Evolutionary conservation across 768 basidiomycete genomes (phyloP).

Genomic region (Lenzites betulinus): DNA sequence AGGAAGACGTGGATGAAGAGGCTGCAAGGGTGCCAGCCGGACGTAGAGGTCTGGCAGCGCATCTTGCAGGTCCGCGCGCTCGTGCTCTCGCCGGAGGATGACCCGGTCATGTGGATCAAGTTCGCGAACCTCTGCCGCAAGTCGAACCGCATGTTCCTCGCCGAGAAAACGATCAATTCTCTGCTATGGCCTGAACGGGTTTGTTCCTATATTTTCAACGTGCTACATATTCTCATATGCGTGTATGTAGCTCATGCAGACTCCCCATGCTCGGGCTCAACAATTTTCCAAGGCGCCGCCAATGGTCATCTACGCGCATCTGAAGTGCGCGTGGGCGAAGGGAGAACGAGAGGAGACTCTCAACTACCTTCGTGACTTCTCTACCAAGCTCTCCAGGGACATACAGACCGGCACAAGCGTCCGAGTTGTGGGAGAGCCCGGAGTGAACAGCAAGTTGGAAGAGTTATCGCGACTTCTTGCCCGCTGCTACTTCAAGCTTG

Average conservation of each 20-base stretch:
- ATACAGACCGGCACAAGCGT: conserved; percentile 48
- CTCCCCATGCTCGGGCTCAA: conserved; percentile 48
- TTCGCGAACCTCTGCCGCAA: conserved; percentile 98
- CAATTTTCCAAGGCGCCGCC: conserved; percentile 79
- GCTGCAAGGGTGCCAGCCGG: conserved; percentile 97
- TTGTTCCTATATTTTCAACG: conserved; percentile 22
- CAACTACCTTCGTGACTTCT: conserved; percentile 81
- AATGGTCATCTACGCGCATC: conserved; percentile 92
- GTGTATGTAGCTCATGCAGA: conserved; percentile 36
- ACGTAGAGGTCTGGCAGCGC: conserved; percentile 99
- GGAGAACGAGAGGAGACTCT: conserved; percentile 79
- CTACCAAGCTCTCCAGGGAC: conserved; percentile 72
- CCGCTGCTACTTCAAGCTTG: conserved; percentile 94
- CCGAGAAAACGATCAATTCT: conserved; percentile 96
- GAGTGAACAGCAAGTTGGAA: conserved; percentile 59
- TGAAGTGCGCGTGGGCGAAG: conserved; percentile 95
- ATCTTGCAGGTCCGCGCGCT: conserved; percentile 94
- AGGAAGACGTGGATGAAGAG: conserved; percentile 97
- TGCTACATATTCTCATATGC: background rate
- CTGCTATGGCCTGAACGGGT: conserved; percentile 76
- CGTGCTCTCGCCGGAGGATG: conserved; percentile 90
- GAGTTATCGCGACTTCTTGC: conserved; percentile 89
- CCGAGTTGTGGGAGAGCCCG: conserved; percentile 43
- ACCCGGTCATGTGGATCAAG: conserved; percentile 98
- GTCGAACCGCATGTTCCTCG: conserved; percentile 89